phyloP scores from a whole-genome alignment of 768 basidiomycete genomes.

The Punctularia strigosozonata region DNA sequence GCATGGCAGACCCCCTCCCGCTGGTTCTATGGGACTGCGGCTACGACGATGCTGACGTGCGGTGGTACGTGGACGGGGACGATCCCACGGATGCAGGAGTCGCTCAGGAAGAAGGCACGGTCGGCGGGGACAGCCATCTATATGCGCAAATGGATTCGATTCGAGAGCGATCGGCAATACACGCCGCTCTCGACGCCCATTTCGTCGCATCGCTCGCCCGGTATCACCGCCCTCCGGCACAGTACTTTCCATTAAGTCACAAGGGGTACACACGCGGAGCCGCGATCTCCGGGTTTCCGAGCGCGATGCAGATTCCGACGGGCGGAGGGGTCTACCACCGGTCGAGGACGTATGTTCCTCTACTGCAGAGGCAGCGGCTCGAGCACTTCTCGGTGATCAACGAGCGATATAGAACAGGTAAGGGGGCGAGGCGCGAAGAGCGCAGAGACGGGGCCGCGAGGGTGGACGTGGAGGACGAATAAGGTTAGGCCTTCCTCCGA shows the following conservation, averaged over 20 bases:
- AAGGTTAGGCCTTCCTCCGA: too few relatives aligned
- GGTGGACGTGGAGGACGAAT: not conserved
- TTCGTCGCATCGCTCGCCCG: conserved; percentile 46
- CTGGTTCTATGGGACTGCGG: conserved; percentile 87
- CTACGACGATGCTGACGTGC: conserved; percentile 52
- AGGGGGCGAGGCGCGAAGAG: conserved; percentile 37
- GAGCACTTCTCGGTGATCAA: conserved; percentile 68
- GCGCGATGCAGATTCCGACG: conserved; percentile 40
- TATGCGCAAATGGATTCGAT: conserved; percentile 42
- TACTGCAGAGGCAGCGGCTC: conserved; percentile 56
- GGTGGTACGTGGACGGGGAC: conserved; percentile 56
- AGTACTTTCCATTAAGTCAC: conserved; percentile 23
- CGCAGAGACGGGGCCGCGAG: conserved; percentile 16
- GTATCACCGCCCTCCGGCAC: conserved; percentile 34
- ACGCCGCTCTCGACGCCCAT: conserved; percentile 49
- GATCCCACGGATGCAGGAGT: too few relatives aligned
- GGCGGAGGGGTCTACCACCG: conserved; percentile 64
- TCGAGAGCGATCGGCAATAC: conserved; percentile 50
- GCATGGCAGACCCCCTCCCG: conserved; percentile 88
- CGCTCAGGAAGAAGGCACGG: conserved; percentile 10
- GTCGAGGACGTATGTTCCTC: conserved; percentile 48
- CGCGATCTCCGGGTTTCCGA: conserved; percentile 9
- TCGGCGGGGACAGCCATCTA: conserved; percentile 22
- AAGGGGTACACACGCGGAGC: conserved; percentile 10
- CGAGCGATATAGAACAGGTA: conserved; percentile 64